These are phyloP conservation scores for Lichtheimia ornata DNA, from an alignment of 371 early-diverging fungal genomes.

Conservation along the genomic window DNA sequence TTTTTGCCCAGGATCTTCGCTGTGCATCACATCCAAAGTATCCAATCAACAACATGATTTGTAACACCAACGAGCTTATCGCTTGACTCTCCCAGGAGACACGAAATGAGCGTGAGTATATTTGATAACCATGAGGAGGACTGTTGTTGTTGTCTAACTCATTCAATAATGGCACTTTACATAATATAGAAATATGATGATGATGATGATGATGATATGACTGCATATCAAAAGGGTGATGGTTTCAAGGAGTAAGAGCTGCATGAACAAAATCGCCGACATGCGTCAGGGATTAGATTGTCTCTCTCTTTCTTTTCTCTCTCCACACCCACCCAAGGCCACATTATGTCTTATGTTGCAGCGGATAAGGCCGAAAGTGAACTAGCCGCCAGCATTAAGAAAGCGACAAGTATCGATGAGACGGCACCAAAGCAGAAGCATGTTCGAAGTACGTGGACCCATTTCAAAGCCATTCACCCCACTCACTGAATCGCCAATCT, in stretches of 20 bases:
- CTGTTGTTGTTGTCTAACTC: no score
- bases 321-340: not conserved
- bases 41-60: no score
- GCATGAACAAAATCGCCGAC: not conserved
- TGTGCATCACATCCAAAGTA: no score
- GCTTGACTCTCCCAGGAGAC: no score
- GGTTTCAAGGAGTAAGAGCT: not conserved
- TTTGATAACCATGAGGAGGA: no score
- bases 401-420: constrained; percentile 90
- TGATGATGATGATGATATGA: no score
- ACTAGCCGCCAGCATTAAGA: constrained; percentile 84
- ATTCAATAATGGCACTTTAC: no score
- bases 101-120: no score
- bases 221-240: not conserved
- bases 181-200: no score
- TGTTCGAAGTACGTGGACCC: constrained; percentile 72
- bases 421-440: constrained; percentile 98
- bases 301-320: not conserved
- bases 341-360: constrained; percentile 48
- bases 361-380: constrained; percentile 84
- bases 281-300: not conserved
- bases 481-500: not conserved
- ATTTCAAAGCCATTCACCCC: not conserved
- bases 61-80: no score
- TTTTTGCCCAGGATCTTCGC: no score